Conservation (phyloP, 2,329 filamentous ascomycete genomes). For the Diaporthe ilicicola region DNA sequence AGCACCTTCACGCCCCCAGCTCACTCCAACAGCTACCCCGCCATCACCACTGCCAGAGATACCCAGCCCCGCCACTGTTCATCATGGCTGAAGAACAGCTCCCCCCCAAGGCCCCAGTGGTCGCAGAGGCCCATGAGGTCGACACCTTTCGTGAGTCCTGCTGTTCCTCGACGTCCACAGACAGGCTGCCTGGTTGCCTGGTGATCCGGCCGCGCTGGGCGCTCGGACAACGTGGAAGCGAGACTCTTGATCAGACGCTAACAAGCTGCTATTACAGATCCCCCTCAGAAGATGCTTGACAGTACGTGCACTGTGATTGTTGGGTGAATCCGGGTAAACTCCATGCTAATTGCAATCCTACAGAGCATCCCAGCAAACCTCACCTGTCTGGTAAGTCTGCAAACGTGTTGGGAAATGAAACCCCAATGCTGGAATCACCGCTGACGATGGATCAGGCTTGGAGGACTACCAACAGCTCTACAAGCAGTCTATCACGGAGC, state of each 20-base stretch:
- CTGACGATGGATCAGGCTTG: slow-evolving; percentile 54
- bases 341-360: slow-evolving; percentile 40
- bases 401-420: slow-evolving; percentile 12
- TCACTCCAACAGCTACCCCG: slow-evolving; percentile 30
- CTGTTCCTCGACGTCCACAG: not conserved
- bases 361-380: slow-evolving; percentile 76
- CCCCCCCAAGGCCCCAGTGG: slow-evolving; percentile 63
- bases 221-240: slow-evolving; percentile 3
- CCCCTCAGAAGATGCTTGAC: slow-evolving; percentile 72
- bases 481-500: slow-evolving; percentile 88
- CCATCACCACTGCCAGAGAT: slow-evolving; percentile 13
- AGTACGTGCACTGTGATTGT: slow-evolving; percentile 57
- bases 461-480: slow-evolving; percentile 75
- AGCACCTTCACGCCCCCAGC: not conserved
- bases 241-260: slow-evolving; percentile 34
- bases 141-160: slow-evolving; percentile 72
- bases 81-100: slow-evolving; percentile 58
- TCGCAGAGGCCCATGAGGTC: slow-evolving; percentile 79
- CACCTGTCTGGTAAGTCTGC: slow-evolving; percentile 67
- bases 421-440: not conserved
- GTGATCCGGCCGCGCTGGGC: not conserved
- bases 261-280: slow-evolving; percentile 52
- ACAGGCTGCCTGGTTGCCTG: not conserved
- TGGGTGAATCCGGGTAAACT: not conserved
- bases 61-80: slow-evolving; percentile 33